Conservation (phyloP, 2,329 filamentous ascomycete genomes). For the Ilyonectria sp. region DNA sequence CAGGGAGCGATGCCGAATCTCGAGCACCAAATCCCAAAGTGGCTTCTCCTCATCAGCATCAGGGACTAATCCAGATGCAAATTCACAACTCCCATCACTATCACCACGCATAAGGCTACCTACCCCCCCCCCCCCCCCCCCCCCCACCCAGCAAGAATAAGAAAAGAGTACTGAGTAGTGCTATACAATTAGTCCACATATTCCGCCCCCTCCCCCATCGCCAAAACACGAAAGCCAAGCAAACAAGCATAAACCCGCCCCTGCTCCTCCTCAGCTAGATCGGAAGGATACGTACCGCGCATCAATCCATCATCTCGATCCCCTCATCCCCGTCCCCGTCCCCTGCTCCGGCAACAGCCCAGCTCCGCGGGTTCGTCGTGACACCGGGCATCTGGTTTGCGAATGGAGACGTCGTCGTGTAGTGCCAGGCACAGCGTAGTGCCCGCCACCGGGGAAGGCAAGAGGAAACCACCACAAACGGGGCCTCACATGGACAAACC, state of each 20-base stretch:
- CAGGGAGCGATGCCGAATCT: neutral
- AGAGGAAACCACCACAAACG: neutral
- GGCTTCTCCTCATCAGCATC: neutral
- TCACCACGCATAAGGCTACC: neutral
- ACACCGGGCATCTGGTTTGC: conserved; percentile 18
- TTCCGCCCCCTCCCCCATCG: neutral
- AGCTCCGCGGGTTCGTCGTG: conserved; percentile 16
- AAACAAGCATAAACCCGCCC: neutral
- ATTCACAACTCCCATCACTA: neutral
- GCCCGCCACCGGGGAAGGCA: neutral
- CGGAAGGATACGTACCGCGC: conserved; percentile 11
- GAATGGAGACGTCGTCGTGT: conserved; percentile 7
- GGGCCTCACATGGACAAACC: neutral
- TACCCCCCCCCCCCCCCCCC: neutral
- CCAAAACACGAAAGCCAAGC: neutral
- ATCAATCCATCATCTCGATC: conserved; percentile 8
- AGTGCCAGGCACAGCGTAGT: conserved; percentile 1
- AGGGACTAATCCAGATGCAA: neutral
- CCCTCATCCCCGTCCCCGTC: conserved; percentile 6
- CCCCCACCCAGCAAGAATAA: no score
- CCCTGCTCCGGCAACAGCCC: conserved; percentile 1
- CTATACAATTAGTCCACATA: neutral
- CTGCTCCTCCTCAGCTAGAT: neutral
- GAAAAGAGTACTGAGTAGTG: no score
- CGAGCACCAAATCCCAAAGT: neutral